Evolutionary conservation across 148 eudicot genomes (phyloP).

Genomic region (Gaultheria prostrata): DNA sequence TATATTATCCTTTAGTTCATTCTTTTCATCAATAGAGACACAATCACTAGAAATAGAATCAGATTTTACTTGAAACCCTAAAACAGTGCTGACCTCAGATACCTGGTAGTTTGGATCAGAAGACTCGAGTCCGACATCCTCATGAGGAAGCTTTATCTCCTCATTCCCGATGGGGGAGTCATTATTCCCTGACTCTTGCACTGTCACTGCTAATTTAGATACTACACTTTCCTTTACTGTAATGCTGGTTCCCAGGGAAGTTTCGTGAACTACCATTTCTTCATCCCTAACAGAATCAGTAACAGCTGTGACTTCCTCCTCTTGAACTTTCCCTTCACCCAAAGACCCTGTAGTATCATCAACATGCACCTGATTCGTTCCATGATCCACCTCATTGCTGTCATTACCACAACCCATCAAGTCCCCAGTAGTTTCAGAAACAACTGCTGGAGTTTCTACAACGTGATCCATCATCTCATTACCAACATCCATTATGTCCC

Average conservation of each 20-base stretch:
- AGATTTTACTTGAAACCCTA: constrained; percentile 85
- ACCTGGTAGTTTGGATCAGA: constrained; percentile 76
- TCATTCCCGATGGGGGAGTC: constrained; percentile 23
- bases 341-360: constrained; percentile 24
- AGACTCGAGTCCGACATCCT: constrained; percentile 47
- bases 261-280: constrained; percentile 19
- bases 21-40: constrained; percentile 74
- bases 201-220: constrained; percentile 26
- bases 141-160: constrained; percentile 44
- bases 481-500: constrained; percentile 17
- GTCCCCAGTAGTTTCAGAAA: constrained; percentile 22
- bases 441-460: background rate
- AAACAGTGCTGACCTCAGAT: constrained; percentile 85
- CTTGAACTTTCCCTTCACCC: constrained; percentile 26
- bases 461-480: background rate
- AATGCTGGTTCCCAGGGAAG: constrained; percentile 28
- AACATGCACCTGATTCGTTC: constrained; percentile 17
- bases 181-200: constrained; percentile 22
- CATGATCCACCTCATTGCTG: constrained; percentile 21
- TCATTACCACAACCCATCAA: constrained; percentile 16
- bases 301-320: constrained; percentile 26
- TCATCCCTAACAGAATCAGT: constrained; percentile 26
- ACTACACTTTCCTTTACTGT: constrained; percentile 23
- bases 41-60: constrained; percentile 87
- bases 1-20: constrained; percentile 82